These are phyloP conservation scores for Astragalus glycyphyllos DNA, from an alignment of 306 rosid genomes.

Conservation along the genomic window DNA sequence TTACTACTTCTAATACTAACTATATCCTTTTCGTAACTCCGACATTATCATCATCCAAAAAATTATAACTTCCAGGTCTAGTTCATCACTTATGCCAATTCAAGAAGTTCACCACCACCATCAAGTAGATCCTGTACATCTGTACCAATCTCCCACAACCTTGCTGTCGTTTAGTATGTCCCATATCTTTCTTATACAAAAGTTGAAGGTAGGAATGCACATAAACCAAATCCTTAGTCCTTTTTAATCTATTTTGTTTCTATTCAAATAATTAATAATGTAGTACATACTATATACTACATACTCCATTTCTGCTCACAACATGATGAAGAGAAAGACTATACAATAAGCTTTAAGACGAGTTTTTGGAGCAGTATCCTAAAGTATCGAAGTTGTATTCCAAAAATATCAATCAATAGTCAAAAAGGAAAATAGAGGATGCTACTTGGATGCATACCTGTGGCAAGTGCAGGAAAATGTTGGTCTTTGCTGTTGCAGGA, in stretches of 20 bases:
- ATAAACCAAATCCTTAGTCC: slow-evolving; percentile 1
- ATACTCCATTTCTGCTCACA: neutral
- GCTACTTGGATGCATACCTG: slow-evolving; percentile 58
- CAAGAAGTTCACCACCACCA: neutral
- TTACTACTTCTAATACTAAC: neutral
- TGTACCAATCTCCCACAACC: neutral
- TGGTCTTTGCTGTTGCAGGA: slow-evolving; percentile 80
- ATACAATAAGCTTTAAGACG: slow-evolving; percentile 1
- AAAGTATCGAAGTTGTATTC: neutral
- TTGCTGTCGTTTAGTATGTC: neutral
- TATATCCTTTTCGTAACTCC: neutral
- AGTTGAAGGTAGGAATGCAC: slow-evolving; percentile 11
- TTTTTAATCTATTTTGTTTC: neutral
- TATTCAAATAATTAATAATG: slow-evolving; percentile 6
- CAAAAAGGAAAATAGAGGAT: neutral
- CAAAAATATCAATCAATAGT: neutral
- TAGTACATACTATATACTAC: neutral
- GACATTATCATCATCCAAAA: neutral
- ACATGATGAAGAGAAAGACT: neutral
- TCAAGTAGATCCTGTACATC: neutral
- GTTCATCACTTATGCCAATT: neutral
- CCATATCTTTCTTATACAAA: neutral
- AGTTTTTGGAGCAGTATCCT: slow-evolving; percentile 2
- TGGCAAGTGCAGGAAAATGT: slow-evolving; percentile 80
- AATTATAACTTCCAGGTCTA: neutral